phyloP scores from a whole-genome alignment of 2,329 filamentous ascomycete genomes.

The Davidsoniella australis region DNA sequence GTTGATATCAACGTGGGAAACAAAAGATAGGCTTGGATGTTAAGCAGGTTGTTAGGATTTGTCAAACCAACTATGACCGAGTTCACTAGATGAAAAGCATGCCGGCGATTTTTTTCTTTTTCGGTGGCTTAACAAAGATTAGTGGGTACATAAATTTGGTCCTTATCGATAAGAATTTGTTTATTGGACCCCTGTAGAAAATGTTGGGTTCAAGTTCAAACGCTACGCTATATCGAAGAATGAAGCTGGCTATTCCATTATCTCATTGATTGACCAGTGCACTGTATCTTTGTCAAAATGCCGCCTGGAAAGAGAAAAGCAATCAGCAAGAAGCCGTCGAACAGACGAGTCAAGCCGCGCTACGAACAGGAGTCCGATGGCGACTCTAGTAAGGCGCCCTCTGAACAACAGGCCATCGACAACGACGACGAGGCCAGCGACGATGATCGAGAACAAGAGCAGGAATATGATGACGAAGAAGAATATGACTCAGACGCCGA shows the following conservation, averaged over 20 bases:
- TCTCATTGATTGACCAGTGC: not conserved
- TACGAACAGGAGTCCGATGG: constrained; percentile 26
- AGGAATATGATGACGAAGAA: constrained; percentile 17
- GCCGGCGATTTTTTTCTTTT: too few relatives aligned
- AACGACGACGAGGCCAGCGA: constrained; percentile 18
- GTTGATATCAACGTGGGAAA: not conserved
- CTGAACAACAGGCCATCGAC: constrained; percentile 18
- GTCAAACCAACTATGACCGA: too few relatives aligned
- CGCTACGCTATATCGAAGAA: not conserved
- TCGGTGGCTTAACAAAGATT: not conserved
- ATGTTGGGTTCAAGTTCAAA: not conserved
- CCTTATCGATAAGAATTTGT: constrained; percentile 8
- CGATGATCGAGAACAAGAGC: constrained; percentile 18
- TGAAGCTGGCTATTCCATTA: too few relatives aligned
- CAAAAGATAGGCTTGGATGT: not conserved
- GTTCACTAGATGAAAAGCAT: too few relatives aligned
- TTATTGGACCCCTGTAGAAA: constrained; percentile 1
- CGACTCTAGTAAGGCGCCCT: constrained; percentile 19
- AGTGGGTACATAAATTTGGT: not conserved
- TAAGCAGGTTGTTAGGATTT: not conserved
- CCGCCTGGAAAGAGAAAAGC: constrained; percentile 25
- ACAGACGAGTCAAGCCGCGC: not conserved
- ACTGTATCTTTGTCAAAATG: constrained; percentile 17
- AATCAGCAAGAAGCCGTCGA: constrained; percentile 13
- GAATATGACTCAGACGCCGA: constrained; percentile 12